Percentiles rank a stretch among this genome's conserved stretches.
Conservation (phyloP, 169 alveolate genomes). For the Blepharisma undulans region DNA sequence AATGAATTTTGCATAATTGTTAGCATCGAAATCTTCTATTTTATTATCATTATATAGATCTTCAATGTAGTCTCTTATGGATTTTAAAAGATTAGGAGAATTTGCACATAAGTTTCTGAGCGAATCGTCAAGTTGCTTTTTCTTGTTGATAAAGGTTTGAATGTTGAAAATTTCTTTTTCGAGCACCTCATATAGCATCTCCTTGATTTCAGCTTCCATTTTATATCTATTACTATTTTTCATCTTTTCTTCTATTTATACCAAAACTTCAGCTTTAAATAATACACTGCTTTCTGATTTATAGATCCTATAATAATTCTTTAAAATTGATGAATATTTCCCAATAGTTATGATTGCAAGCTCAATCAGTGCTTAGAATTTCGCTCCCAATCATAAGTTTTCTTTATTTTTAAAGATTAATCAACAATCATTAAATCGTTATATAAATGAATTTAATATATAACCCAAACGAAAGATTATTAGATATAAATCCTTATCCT, state of each 20-base stretch:
- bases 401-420: background rate
- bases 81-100: background rate
- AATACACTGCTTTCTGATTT: too few species aligned
- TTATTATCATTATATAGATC: background rate
- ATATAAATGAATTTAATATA: too few species aligned
- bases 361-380: too few species aligned
- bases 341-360: too few species aligned
- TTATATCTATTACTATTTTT: background rate
- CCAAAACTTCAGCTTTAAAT: too few species aligned
- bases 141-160: background rate
- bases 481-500: too few species aligned
- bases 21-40: background rate
- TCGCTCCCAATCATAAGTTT: too few species aligned
- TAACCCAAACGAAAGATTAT: too few species aligned
- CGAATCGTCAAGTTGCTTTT: background rate
- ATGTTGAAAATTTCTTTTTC: background rate
- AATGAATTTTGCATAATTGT: background rate
- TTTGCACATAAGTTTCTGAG: background rate
- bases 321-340: too few species aligned
- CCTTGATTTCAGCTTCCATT: background rate
- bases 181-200: background rate
- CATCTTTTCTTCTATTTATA: background rate
- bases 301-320: too few species aligned
- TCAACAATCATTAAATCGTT: background rate
- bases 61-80: background rate